Percentiles rank a stretch among this genome's conserved stretches.
phyloP scores from a whole-genome alignment of 2,329 filamentous ascomycete genomes.

The Apiospora marii region DNA sequence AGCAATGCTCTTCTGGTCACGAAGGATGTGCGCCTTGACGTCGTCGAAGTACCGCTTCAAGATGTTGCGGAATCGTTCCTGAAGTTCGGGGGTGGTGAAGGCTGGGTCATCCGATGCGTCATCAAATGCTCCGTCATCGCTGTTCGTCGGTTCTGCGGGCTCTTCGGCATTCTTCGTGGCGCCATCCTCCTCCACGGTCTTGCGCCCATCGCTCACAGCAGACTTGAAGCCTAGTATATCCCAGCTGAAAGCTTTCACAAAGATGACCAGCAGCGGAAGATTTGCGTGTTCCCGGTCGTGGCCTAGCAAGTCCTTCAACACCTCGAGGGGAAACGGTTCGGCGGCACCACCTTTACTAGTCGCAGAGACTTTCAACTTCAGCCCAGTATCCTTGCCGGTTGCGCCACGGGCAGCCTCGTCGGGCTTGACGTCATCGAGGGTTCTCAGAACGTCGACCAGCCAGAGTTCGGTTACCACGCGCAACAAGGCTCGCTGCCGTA shows the following conservation, averaged over 20 bases:
- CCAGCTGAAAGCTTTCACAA: slow-evolving; percentile 96
- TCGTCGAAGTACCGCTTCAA: slow-evolving; percentile 91
- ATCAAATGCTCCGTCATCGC: slow-evolving; percentile 52
- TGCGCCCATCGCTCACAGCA: slow-evolving; percentile 78
- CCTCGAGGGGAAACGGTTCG: slow-evolving; percentile 94
- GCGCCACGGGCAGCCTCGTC: slow-evolving; percentile 70
- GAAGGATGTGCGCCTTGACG: slow-evolving; percentile 84
- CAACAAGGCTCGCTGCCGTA: slow-evolving; percentile 84
- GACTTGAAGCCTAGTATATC: slow-evolving; percentile 86
- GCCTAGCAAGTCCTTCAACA: slow-evolving; percentile 94
- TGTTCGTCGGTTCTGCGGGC: slow-evolving; percentile 58
- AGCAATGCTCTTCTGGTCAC: slow-evolving; percentile 90
- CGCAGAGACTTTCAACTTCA: slow-evolving; percentile 62
- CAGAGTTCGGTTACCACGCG: slow-evolving; percentile 95
- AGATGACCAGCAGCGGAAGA: slow-evolving; percentile 88
- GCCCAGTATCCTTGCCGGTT: slow-evolving; percentile 68
- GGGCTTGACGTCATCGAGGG: slow-evolving; percentile 73
- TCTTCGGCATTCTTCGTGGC: slow-evolving; percentile 60
- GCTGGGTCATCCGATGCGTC: slow-evolving; percentile 69
- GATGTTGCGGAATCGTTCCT: slow-evolving; percentile 86
- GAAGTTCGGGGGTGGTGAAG: slow-evolving; percentile 77
- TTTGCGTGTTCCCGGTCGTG: slow-evolving; percentile 94
- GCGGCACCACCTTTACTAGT: slow-evolving; percentile 71
- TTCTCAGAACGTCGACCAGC: slow-evolving; percentile 88
- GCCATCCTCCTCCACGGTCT: slow-evolving; percentile 83